phyloP scores from a whole-genome alignment of 352 stramenopile species.

The Phytophthora hybrid region DNA sequence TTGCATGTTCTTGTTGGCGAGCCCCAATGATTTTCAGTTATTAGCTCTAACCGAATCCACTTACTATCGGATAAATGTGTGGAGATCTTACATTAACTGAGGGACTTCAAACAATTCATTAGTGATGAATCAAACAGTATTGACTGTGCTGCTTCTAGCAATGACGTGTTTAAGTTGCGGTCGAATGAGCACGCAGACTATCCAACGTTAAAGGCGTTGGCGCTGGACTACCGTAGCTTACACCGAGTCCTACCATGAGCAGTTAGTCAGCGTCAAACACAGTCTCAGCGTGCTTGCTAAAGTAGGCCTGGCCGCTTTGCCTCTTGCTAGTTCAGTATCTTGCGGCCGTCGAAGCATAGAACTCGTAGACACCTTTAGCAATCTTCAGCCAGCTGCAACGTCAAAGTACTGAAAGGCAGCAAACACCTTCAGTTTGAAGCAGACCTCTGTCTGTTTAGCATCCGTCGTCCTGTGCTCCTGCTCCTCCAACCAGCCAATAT shows the following conservation, averaged over 20 bases:
- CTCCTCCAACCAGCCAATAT: background rate
- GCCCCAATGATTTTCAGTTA: slow-evolving; percentile 86
- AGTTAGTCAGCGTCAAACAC: background rate
- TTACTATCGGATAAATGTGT: slow-evolving; percentile 75
- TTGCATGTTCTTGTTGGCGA: background rate
- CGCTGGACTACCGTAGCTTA: too few species aligned
- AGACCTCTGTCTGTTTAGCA: background rate
- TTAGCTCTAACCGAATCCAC: slow-evolving; percentile 90
- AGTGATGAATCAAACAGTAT: too few species aligned
- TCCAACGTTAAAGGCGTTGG: too few species aligned
- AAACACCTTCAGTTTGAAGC: too few species aligned
- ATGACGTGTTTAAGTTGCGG: too few species aligned
- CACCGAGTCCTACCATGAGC: background rate
- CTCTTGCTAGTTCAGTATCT: too few species aligned
- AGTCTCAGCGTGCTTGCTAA: background rate
- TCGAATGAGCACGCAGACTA: too few species aligned
- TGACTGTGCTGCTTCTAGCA: too few species aligned
- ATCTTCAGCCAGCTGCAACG: background rate
- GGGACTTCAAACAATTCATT: slow-evolving; percentile 31
- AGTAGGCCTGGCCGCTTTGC: background rate
- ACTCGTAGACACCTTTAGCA: background rate
- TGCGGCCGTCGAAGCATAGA: too few species aligned
- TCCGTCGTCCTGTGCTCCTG: background rate
- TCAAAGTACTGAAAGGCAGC: too few species aligned
- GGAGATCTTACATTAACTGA: slow-evolving; percentile 53